These are phyloP conservation scores for Cordyceps cicadae DNA, from an alignment of 2,329 filamentous ascomycete species.

Conservation along the genomic window DNA sequence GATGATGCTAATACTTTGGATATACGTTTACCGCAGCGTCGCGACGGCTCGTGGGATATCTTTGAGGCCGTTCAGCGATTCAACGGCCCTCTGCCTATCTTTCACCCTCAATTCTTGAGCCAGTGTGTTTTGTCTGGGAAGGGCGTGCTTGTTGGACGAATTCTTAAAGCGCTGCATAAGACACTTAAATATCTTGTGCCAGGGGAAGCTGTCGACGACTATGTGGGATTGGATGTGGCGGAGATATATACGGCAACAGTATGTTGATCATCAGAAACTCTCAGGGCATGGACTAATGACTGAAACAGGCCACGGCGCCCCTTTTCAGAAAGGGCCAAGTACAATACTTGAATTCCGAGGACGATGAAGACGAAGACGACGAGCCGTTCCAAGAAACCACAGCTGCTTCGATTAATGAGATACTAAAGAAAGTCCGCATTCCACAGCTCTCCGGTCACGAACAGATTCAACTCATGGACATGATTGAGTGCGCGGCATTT, in stretches of 20 bases:
- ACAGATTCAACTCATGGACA: constrained; percentile 77
- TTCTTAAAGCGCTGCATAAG: constrained; percentile 64
- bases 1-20: constrained; percentile 50
- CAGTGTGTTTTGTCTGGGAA: constrained; percentile 83
- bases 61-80: constrained; percentile 76
- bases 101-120: constrained; percentile 84
- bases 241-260: constrained; percentile 42
- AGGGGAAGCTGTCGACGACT: constrained; percentile 71
- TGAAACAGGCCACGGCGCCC: not conserved
- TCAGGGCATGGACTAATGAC: not conserved
- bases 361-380: constrained; percentile 41
- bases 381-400: constrained; percentile 62
- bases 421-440: constrained; percentile 64
- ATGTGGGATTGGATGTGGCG: constrained; percentile 58
- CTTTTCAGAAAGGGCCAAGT: constrained; percentile 23
- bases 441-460: constrained; percentile 76
- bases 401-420: constrained; percentile 64
- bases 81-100: constrained; percentile 81
- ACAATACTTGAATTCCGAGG: constrained; percentile 29
- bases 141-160: constrained; percentile 57
- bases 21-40: constrained; percentile 39
- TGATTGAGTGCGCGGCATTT: constrained; percentile 73
- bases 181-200: constrained; percentile 76
- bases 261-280: constrained; percentile 4
- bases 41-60: constrained; percentile 53